Evolutionary conservation across 2,329 filamentous ascomycete species (phyloP).

Genomic region (Epichloe amarillans): DNA sequence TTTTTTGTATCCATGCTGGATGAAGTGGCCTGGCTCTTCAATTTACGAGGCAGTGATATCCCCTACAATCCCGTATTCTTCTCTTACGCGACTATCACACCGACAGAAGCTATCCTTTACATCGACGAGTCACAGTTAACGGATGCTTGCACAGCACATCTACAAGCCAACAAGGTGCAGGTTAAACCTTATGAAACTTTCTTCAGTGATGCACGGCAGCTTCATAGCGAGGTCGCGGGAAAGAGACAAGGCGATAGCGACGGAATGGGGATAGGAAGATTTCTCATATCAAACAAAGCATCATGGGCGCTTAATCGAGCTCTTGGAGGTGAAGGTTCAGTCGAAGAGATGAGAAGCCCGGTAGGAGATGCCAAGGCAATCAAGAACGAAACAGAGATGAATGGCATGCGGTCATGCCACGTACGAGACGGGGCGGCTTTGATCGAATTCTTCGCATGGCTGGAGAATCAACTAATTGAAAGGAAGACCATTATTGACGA

Average conservation of each 20-base stretch:
- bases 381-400: slow-evolving; percentile 81
- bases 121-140: slow-evolving; percentile 69
- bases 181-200: slow-evolving; percentile 68
- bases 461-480: slow-evolving; percentile 72
- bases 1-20: slow-evolving; percentile 94
- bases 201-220: slow-evolving; percentile 64
- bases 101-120: slow-evolving; percentile 65
- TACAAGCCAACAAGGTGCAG: slow-evolving; percentile 54
- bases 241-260: slow-evolving; percentile 20
- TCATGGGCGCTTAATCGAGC: slow-evolving; percentile 88
- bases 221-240: slow-evolving; percentile 31
- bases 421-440: slow-evolving; percentile 85
- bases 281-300: slow-evolving; percentile 73
- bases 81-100: slow-evolving; percentile 82
- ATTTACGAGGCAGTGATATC: slow-evolving; percentile 86
- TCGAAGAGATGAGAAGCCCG: slow-evolving; percentile 78
- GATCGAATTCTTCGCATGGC: slow-evolving; percentile 89
- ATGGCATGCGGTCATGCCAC: slow-evolving; percentile 90
- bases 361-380: slow-evolving; percentile 84
- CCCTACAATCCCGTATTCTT: slow-evolving; percentile 98
- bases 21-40: slow-evolving; percentile 98
- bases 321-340: slow-evolving; percentile 70
- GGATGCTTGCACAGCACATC: slow-evolving; percentile 52
- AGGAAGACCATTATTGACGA: slow-evolving; percentile 70
- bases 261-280: slow-evolving; percentile 40